Evolutionary conservation across 148 eudicot genomes (phyloP).

Genomic region (Polygonum maritimum): DNA sequence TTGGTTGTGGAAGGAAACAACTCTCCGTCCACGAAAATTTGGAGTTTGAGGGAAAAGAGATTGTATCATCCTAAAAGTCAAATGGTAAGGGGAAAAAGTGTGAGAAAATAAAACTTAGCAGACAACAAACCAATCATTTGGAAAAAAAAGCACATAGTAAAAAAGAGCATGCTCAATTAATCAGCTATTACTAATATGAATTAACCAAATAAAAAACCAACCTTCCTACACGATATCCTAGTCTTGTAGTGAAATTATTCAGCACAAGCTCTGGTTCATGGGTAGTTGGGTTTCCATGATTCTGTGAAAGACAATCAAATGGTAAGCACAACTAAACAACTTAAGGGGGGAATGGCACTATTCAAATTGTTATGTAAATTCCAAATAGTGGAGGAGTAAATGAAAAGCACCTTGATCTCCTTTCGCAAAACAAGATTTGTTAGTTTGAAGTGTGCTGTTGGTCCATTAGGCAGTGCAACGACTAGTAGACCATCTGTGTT

Average conservation of each 20-base stretch:
- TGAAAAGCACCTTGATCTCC: slow-evolving; percentile 65
- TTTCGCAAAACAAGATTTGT: slow-evolving; percentile 76
- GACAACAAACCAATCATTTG: not conserved
- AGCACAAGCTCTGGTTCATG: slow-evolving; percentile 88
- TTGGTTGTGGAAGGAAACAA: slow-evolving; percentile 94
- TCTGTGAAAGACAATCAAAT: slow-evolving; percentile 33
- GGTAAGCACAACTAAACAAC: not conserved
- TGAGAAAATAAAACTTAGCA: not conserved
- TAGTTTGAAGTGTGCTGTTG: slow-evolving; percentile 96
- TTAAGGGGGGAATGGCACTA: not conserved
- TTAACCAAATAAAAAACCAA: slow-evolving; percentile 7
- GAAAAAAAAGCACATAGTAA: not conserved
- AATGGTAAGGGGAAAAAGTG: not conserved
- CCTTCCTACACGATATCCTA: slow-evolving; percentile 86
- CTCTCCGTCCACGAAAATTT: slow-evolving; percentile 86
- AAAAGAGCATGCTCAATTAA: not conserved
- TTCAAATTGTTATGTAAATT: not conserved
- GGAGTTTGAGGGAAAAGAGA: slow-evolving; percentile 91
- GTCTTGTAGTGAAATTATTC: slow-evolving; percentile 77
- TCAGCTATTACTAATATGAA: not conserved
- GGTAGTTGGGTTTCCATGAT: slow-evolving; percentile 93
- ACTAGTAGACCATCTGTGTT: slow-evolving; percentile 69
- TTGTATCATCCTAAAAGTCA: slow-evolving; percentile 57
- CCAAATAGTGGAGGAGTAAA: not conserved
- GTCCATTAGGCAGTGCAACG: slow-evolving; percentile 87